phyloP scores from a whole-genome alignment of 192 early-diverging fungal species.

The Chytriomyces sp. region DNA sequence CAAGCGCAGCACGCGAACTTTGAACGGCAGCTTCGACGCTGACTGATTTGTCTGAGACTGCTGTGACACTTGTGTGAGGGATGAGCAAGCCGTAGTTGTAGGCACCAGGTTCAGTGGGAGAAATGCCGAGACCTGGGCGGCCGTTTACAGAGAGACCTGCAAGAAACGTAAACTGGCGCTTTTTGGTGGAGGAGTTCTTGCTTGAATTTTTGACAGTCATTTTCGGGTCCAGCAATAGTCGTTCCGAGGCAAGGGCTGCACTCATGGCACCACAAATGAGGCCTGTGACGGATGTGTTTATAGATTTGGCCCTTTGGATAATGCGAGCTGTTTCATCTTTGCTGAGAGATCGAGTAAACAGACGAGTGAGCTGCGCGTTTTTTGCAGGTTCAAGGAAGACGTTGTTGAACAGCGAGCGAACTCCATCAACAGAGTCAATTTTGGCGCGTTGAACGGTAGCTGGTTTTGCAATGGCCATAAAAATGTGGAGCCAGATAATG shows the following conservation, averaged over 20 bases:
- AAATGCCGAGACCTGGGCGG: constrained; percentile 4
- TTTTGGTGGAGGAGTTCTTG: neutral
- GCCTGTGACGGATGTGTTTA: neutral
- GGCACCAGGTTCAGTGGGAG: constrained; percentile 4
- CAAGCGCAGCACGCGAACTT: neutral
- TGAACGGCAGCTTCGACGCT: constrained; percentile 8
- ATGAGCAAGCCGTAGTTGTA: constrained; percentile 23
- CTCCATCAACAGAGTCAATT: neutral
- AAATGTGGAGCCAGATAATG: neutral
- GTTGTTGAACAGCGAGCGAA: neutral
- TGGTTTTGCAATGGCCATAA: neutral
- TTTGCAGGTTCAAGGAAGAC: neutral
- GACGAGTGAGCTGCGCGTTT: constrained; percentile 8
- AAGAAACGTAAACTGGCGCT: neutral
- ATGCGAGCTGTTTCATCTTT: neutral
- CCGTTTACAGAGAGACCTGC: constrained; percentile 21
- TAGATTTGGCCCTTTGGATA: constrained; percentile 17
- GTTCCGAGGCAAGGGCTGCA: constrained; percentile 5
- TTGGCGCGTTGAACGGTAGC: neutral
- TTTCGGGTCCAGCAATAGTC: no score
- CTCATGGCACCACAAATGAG: constrained; percentile 21
- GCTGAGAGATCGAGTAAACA: neutral
- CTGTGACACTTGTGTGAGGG: constrained; percentile 4
- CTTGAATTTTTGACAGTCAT: neutral
- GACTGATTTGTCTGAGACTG: neutral